Evolutionary conservation across 345 rosid genomes (phyloP).

Genomic region (Stellera chamaejasme): DNA sequence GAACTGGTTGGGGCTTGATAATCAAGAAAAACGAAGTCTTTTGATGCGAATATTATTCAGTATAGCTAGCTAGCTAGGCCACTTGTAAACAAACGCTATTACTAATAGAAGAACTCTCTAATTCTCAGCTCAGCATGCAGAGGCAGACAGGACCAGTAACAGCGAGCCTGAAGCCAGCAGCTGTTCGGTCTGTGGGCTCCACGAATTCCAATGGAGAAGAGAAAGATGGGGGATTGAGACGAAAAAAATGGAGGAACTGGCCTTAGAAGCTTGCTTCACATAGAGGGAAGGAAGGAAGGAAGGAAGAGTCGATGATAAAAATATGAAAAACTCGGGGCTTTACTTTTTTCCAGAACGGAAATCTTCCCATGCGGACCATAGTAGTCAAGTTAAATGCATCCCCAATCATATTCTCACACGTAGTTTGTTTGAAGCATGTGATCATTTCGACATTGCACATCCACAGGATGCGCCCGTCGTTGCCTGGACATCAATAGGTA

Average conservation of each 20-base stretch:
- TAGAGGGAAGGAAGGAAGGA: no score
- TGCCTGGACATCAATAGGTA: no score
- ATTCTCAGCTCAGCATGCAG: slow-evolving; percentile 21
- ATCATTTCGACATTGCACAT: no score
- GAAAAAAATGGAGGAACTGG: background rate
- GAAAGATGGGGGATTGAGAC: slow-evolving; percentile 4
- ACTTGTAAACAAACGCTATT: background rate
- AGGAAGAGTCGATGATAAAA: slow-evolving; percentile 27
- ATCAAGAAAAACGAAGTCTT: slow-evolving; percentile 1
- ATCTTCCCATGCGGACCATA: no score
- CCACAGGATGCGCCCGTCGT: no score
- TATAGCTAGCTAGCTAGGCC: no score
- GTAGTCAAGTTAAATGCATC: no score
- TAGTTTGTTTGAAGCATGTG: no score
- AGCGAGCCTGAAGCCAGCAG: slow-evolving; percentile 67
- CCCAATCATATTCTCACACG: no score
- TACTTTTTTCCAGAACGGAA: slow-evolving; percentile 3
- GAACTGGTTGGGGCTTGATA: slow-evolving; percentile 1
- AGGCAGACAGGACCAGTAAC: slow-evolving; percentile 65
- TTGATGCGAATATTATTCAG: slow-evolving; percentile 7
- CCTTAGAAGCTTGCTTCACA: slow-evolving; percentile 11
- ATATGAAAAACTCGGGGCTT: background rate
- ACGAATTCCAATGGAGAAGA: slow-evolving; percentile 21
- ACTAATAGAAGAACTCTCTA: no score
- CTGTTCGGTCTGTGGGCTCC: slow-evolving; percentile 81